phyloP scores from a whole-genome alignment of 148 eudicot species.

The Pharnaceum exiguum region DNA sequence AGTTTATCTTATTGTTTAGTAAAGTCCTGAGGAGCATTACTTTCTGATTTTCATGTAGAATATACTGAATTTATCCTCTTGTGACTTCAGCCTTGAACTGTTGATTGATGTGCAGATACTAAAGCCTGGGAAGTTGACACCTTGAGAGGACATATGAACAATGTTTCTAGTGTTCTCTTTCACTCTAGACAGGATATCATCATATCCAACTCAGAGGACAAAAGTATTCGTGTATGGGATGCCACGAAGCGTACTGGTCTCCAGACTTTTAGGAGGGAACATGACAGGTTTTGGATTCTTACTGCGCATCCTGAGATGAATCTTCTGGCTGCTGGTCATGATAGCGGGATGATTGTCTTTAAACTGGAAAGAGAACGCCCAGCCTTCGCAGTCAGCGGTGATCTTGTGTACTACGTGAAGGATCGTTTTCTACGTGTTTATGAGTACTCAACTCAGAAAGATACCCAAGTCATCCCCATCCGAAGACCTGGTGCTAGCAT shows the following conservation, averaged over 20 bases:
- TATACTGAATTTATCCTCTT: background rate
- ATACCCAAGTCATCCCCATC: slow-evolving; percentile 76
- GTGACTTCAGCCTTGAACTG: background rate
- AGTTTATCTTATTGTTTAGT: no score
- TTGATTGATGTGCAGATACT: slow-evolving; percentile 49
- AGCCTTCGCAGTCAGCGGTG: slow-evolving; percentile 81
- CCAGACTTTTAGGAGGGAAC: slow-evolving; percentile 95
- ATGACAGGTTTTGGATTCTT: slow-evolving; percentile 95
- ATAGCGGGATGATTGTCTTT: slow-evolving; percentile 95
- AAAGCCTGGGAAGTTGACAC: slow-evolving; percentile 99
- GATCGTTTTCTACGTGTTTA: slow-evolving; percentile 77
- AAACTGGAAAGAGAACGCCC: slow-evolving; percentile 97
- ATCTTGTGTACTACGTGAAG: slow-evolving; percentile 75
- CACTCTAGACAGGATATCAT: slow-evolving; percentile 89
- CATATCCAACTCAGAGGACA: slow-evolving; percentile 96
- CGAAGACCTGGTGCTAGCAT: slow-evolving; percentile 84
- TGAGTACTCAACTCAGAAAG: slow-evolving; percentile 78
- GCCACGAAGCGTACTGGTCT: slow-evolving; percentile 92
- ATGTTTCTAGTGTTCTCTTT: slow-evolving; percentile 86
- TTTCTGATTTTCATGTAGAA: no score
- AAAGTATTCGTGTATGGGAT: slow-evolving; percentile 98
- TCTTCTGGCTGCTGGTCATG: slow-evolving; percentile 95
- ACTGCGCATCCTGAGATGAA: slow-evolving; percentile 93
- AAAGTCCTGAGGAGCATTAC: no score
- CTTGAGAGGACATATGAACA: slow-evolving; percentile 94